These are phyloP conservation scores for Calocybe cyanea DNA, from an alignment of 768 basidiomycete genomes.

Conservation along the genomic window DNA sequence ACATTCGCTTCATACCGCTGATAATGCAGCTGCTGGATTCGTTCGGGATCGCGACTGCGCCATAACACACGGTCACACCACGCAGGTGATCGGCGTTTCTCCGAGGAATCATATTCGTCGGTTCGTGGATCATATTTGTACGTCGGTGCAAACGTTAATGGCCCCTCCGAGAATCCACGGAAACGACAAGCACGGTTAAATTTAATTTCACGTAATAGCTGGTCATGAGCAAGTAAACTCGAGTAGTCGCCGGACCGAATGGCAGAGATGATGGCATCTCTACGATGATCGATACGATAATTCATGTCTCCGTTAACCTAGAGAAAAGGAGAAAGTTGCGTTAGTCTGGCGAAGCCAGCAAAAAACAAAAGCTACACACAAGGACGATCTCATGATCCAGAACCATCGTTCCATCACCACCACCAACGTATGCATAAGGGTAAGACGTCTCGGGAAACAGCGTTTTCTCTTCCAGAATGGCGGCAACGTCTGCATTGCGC, in stretches of 20 bases:
- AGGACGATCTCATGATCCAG: slow-evolving; percentile 95
- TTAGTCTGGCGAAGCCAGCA: too few relatives aligned
- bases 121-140: slow-evolving; percentile 92
- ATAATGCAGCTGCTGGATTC: slow-evolving; percentile 84
- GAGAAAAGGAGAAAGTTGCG: neutral
- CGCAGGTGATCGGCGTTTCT: slow-evolving; percentile 85
- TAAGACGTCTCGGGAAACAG: slow-evolving; percentile 60
- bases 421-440: slow-evolving; percentile 72
- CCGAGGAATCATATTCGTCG: slow-evolving; percentile 79
- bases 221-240: slow-evolving; percentile 72
- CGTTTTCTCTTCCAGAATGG: slow-evolving; percentile 78
- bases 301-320: slow-evolving; percentile 94
- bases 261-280: slow-evolving; percentile 74
- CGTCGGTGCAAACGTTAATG: slow-evolving; percentile 81
- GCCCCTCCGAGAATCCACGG: slow-evolving; percentile 78
- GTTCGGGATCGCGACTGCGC: slow-evolving; percentile 50
- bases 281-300: slow-evolving; percentile 92
- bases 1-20: slow-evolving; percentile 78
- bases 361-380: slow-evolving; percentile 45
- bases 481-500: slow-evolving; percentile 84
- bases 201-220: slow-evolving; percentile 88
- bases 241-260: slow-evolving; percentile 65
- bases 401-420: slow-evolving; percentile 90
- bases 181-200: slow-evolving; percentile 85
- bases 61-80: slow-evolving; percentile 97